phyloP scores from a whole-genome alignment of 2,329 filamentous ascomycete species.

The Fusarium verrucosum region DNA sequence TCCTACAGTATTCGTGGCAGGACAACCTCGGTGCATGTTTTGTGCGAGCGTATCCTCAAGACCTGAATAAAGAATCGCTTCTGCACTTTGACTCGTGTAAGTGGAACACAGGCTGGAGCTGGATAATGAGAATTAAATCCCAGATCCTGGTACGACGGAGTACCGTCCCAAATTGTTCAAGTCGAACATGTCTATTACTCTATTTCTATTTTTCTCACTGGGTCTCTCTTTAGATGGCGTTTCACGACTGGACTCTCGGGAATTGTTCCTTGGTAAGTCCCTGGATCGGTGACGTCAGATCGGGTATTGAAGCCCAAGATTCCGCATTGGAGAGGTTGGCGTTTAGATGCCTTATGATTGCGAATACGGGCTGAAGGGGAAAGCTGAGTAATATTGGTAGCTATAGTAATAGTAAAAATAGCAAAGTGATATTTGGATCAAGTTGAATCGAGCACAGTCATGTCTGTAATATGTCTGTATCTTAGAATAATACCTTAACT shows the following conservation, averaged over 20 bases:
- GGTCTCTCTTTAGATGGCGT: slow-evolving; percentile 5
- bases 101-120: not conserved
- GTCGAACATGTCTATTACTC: slow-evolving; percentile 2
- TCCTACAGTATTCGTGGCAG: not conserved
- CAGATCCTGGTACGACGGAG: not conserved
- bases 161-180: not conserved
- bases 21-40: not conserved
- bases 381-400: not conserved
- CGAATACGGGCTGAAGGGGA: not conserved
- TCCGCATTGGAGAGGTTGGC: slow-evolving; percentile 3
- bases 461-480: no score
- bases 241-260: slow-evolving; percentile 8
- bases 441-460: not conserved
- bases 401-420: no score
- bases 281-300: slow-evolving; percentile 29
- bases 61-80: not conserved
- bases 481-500: not conserved
- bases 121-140: not conserved
- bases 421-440: not conserved
- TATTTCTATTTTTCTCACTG: not conserved
- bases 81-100: not conserved
- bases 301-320: slow-evolving; percentile 9
- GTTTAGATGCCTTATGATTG: not conserved
- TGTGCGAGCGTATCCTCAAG: not conserved
- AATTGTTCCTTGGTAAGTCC: slow-evolving; percentile 12